phyloP scores from a whole-genome alignment of 805 yeast genomes.

The Kluyveromyces starmeri region DNA sequence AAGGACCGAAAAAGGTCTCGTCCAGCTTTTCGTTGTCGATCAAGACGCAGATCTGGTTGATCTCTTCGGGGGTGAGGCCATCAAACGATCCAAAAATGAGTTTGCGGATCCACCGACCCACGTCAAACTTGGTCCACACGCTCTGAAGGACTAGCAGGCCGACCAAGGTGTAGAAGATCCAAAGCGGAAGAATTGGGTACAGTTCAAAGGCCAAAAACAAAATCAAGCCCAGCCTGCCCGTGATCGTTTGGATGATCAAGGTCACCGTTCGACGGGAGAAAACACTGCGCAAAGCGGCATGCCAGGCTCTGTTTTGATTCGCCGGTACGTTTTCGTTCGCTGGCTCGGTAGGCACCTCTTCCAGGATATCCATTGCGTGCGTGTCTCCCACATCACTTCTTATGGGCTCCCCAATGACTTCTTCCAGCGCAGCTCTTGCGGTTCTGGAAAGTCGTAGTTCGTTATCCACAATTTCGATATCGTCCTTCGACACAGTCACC shows the following conservation, averaged over 20 bases:
- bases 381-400: background rate
- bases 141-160: background rate
- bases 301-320: too few relatives aligned
- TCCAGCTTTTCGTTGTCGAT: background rate
- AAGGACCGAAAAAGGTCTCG: background rate
- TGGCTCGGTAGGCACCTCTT: too few relatives aligned
- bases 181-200: slow-evolving; percentile 1
- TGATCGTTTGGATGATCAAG: background rate
- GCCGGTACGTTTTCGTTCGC: too few relatives aligned
- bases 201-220: background rate
- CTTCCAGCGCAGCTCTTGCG: slow-evolving; percentile 1
- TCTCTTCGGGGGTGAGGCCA: background rate
- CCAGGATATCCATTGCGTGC: too few relatives aligned
- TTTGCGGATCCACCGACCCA: background rate
- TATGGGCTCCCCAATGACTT: slow-evolving; percentile 1
- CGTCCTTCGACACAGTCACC: slow-evolving; percentile 1
- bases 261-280: too few relatives aligned
- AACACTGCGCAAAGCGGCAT: too few relatives aligned
- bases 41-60: background rate
- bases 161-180: background rate
- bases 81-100: slow-evolving; percentile 1
- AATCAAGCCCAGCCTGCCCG: background rate
- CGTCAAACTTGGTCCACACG: background rate
- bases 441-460: background rate
- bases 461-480: background rate